These are phyloP conservation scores for Dicorynia guianensis DNA, from an alignment of 306 rosid species.

Conservation along the genomic window DNA sequence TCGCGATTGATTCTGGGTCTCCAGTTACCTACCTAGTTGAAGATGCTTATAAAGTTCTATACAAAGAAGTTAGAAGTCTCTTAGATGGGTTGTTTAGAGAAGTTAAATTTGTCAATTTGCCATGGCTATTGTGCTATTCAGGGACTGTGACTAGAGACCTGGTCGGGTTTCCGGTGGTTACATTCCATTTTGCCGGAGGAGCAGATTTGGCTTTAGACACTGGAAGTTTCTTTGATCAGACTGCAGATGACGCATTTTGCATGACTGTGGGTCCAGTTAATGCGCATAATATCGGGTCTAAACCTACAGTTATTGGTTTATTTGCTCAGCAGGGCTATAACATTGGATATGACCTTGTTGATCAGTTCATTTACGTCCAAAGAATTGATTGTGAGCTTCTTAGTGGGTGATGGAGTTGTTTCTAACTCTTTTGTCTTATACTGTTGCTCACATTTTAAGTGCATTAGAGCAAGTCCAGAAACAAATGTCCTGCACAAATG, in stretches of 20 bases:
- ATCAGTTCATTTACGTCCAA: constrained; percentile 41
- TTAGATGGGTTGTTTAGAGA: background rate
- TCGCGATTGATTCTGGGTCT: constrained; percentile 49
- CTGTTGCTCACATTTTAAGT: background rate
- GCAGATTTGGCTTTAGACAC: constrained; percentile 46
- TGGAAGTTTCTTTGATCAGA: constrained; percentile 41
- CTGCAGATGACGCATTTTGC: constrained; percentile 4
- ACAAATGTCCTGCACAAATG: background rate
- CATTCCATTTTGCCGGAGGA: constrained; percentile 48
- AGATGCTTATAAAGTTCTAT: constrained; percentile 22
- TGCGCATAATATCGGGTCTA: background rate
- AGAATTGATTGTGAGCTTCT: constrained; percentile 54
- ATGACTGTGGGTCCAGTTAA: constrained; percentile 33
- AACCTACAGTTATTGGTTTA: constrained; percentile 41
- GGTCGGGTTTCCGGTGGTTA: constrained; percentile 48
- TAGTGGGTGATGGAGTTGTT: constrained; percentile 23
- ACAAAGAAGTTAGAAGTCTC: constrained; percentile 34
- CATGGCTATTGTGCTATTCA: constrained; percentile 42
- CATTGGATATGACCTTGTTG: constrained; percentile 48
- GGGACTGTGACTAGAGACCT: constrained; percentile 42
- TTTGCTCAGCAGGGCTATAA: constrained; percentile 56
- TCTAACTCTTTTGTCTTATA: background rate
- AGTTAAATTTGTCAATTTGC: background rate
- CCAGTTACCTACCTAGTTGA: constrained; percentile 35
- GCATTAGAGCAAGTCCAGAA: background rate